Base-by-base conservation (phyloP, 169 alveolate species). In the Toxoplasma gondii region DNA sequence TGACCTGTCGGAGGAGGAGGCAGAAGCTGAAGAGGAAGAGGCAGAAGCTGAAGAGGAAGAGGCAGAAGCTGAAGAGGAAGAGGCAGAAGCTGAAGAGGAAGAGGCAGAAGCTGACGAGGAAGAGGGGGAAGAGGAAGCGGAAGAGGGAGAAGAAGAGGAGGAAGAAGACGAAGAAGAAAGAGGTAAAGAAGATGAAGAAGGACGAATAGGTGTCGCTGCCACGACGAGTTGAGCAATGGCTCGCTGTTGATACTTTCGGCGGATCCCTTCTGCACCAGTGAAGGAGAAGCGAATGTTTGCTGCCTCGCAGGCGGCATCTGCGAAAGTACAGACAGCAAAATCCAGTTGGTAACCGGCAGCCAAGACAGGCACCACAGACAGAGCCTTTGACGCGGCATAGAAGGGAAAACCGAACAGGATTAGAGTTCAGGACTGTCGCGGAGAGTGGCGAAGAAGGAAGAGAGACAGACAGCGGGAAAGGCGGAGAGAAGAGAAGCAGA, bases 191-290 rank as follows among this genome's bases (percentile, higher is more conserved):
- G 44, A n/a, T 44, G 84, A 16, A 31, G 43, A 17, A 4, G 74
- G 74, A 16, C 74, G 74, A 7, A 64, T 16, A 19, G 95, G 88
- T 38, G 93, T 87, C 31, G 94, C 94, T n/a, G 74, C 78, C n/a
- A 93, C 95, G 39, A 93, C 95, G 74, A 95, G 94, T 88, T 95
- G 96, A 70, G 96, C 93, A 17, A 93, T 54, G 0, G 93, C 94
- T 34, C 88, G 81, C 41, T 82, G 94, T 81, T 95, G 96, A 45
- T 95, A 88, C 93, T 84, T 36, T 29, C 96, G 80, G 39, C 95
- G 78, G 39, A 92, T 88, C 81, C 96, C 96, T 49, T 38, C 64
- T 7, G 92, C 96, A 22, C 96, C 96, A 44, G 96, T 95, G 78
- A 95, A 69, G 84, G 49, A 44, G 74, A 88, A 95, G 24, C 67